Evolutionary conservation across 2,329 filamentous ascomycete genomes (phyloP).

Genomic region (Fusarium liriodendri): DNA sequence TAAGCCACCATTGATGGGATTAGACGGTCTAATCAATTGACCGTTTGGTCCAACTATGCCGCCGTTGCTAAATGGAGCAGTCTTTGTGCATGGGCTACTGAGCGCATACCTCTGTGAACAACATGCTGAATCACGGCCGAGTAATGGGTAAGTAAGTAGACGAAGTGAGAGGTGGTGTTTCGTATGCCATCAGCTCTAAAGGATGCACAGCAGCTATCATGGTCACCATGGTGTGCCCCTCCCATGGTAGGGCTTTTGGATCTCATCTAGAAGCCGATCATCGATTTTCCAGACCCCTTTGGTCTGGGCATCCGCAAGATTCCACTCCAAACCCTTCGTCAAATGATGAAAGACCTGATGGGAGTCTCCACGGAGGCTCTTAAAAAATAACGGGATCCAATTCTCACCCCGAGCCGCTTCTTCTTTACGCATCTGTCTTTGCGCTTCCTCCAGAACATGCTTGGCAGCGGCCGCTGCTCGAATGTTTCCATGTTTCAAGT

Average conservation of each 20-base stretch:
- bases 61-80: not conserved
- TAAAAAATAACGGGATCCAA: constrained; percentile 33
- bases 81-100: not conserved
- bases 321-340: not conserved
- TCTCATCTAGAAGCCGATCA: not conserved
- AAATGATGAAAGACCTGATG: not conserved
- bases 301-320: not conserved
- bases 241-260: not conserved
- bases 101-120: not conserved
- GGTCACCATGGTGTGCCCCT: not conserved
- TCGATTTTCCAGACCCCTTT: not conserved
- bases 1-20: not conserved
- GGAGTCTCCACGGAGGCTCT: not conserved
- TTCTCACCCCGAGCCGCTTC: constrained; percentile 65
- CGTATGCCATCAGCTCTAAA: not conserved
- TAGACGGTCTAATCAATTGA: not conserved
- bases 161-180: not conserved
- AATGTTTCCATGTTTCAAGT: constrained; percentile 79
- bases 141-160: not conserved
- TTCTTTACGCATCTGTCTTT: constrained; percentile 77
- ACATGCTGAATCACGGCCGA: not conserved
- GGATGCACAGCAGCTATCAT: not conserved
- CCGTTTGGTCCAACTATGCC: not conserved
- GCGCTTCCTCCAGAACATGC: constrained; percentile 82
- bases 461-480: constrained; percentile 78